Base-by-base conservation (phyloP, 208 protist genomes). In the Wallacemonas sp. region DNA sequence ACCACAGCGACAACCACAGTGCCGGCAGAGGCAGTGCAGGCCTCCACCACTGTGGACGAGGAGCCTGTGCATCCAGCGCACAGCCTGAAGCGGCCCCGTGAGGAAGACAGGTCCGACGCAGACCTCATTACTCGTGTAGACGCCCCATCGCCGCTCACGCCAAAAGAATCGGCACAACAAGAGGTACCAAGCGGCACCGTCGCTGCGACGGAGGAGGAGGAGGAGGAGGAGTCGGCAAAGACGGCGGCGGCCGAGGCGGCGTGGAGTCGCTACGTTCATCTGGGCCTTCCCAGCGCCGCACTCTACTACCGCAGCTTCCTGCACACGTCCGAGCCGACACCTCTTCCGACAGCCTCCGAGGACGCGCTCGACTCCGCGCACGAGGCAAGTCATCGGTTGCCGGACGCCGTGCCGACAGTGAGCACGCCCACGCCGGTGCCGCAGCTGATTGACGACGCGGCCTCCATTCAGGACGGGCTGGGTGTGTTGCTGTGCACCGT, bases 261-360 rank as follows among this genome's bases (percentile, higher is more conserved):
- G 26, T 80, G 70, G 63, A 57, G 70, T 5, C 38, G 55, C 2
- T 75, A 70, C 23, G 55, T 29, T 11, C 61, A 63, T 4, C 63
- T 83, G 28, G 72, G 66, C 23, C 77, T 86, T 31, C 83, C 83
- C 12, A 44, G 22, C 20, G 65, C 81, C 8, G 41, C 62, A 1
- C 73, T 93, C 12, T 90, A 90, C 61, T 82, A 93, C 45, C 77
- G 79, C 42, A 86, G 87, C 44, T 93, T 83, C 57, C 61, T 61
- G n/a, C 87, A 88, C 73, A 82, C 66, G 2, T 62, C 64, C 7
- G 48, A 70, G 48, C 76, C 71, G 50, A 76, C 54, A 68, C 69
- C 11, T 7, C 36, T 41, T 14, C 14, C 14, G 36, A 7, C 36
- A 7, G 36, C 7, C 10, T 41, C 36, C 10, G 36, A 41, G 14